Percentiles rank a stretch among this genome's conserved stretches.
phyloP scores from a whole-genome alignment of 2,329 filamentous ascomycete genomes.

The Epichloe festucae region DNA sequence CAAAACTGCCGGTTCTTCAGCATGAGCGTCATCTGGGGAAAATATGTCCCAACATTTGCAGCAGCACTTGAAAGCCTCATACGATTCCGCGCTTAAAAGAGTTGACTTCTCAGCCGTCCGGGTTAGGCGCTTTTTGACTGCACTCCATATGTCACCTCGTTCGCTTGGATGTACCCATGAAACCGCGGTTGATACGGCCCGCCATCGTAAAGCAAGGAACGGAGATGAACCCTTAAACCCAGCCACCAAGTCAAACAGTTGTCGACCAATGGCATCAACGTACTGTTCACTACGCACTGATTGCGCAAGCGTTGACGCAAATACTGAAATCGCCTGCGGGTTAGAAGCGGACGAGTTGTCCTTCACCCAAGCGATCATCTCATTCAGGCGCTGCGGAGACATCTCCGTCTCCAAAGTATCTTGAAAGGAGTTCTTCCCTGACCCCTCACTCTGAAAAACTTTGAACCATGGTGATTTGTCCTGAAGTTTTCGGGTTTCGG shows the following conservation, averaged over 20 bases:
- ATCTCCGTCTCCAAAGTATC: slow-evolving; percentile 28
- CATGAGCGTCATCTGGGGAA: slow-evolving; percentile 21
- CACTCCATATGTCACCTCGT: slow-evolving; percentile 20
- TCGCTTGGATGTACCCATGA: slow-evolving; percentile 21
- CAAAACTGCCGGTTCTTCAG: slow-evolving; percentile 18
- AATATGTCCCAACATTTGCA: slow-evolving; percentile 25
- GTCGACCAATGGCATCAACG: slow-evolving; percentile 27
- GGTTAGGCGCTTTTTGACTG: slow-evolving; percentile 18
- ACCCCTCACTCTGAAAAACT: slow-evolving; percentile 10
- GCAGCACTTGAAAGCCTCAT: slow-evolving; percentile 28
- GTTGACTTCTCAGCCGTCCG: slow-evolving; percentile 21
- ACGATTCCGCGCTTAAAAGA: slow-evolving; percentile 22
- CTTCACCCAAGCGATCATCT: slow-evolving; percentile 30
- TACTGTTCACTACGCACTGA: slow-evolving; percentile 30
- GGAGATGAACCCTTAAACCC: slow-evolving; percentile 17
- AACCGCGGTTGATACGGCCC: slow-evolving; percentile 23
- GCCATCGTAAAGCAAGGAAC: slow-evolving; percentile 27
- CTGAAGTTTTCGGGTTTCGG: slow-evolving; percentile 17
- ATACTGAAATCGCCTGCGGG: slow-evolving; percentile 24
- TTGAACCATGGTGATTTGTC: slow-evolving; percentile 21
- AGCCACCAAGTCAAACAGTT: slow-evolving; percentile 24
- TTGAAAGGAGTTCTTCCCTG: slow-evolving; percentile 10
- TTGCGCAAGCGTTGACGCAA: slow-evolving; percentile 29
- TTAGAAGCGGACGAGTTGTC: slow-evolving; percentile 19
- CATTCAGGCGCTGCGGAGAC: slow-evolving; percentile 30